phyloP scores from a whole-genome alignment of 2,329 filamentous ascomycete genomes.

The Penicillium sp. region DNA sequence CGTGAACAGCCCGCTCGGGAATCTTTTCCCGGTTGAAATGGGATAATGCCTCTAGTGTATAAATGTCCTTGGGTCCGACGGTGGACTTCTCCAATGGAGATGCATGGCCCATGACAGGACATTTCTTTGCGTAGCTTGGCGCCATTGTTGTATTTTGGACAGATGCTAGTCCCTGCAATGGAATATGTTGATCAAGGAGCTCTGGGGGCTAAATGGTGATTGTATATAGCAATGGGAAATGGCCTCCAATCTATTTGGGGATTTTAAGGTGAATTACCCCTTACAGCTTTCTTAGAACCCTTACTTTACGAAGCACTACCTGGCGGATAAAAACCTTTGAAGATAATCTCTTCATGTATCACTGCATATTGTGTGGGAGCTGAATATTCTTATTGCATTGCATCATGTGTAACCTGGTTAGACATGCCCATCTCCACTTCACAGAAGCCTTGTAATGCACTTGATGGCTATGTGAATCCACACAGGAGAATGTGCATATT shows the following conservation, averaged over 20 bases:
- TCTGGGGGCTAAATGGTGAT: not conserved
- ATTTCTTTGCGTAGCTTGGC: not conserved
- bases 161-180: not conserved
- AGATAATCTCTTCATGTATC: too few species aligned
- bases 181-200: not conserved
- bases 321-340: not conserved
- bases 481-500: too few species aligned
- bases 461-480: too few species aligned
- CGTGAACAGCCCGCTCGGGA: not conserved
- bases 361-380: too few species aligned
- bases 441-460: not conserved
- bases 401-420: not conserved
- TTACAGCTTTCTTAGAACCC: not conserved
- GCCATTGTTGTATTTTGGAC: not conserved
- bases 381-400: not conserved
- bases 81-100: not conserved
- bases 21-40: not conserved
- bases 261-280: not conserved
- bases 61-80: not conserved
- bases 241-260: too few species aligned
- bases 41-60: not conserved
- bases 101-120: not conserved
- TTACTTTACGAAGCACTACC: not conserved
- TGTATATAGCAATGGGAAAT: not conserved
- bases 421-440: not conserved